Evolutionary conservation across 2,329 filamentous ascomycete genomes (phyloP).

Genomic region (Hypomyces rosellus): DNA sequence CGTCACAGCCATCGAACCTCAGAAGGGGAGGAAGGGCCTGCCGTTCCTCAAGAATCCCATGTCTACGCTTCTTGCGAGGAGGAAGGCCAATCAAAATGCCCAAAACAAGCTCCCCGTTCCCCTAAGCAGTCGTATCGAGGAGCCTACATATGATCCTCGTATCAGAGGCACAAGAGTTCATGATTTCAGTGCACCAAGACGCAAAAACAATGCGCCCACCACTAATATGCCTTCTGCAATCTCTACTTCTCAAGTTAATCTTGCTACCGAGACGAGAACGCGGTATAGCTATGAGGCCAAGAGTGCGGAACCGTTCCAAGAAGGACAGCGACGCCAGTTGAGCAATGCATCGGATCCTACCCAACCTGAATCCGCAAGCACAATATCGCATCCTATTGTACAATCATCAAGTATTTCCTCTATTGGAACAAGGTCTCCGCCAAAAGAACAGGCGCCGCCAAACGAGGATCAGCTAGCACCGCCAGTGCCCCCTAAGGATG

Average conservation of each 20-base stretch:
- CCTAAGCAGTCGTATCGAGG: constrained; percentile 32
- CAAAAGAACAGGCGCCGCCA: constrained; percentile 9
- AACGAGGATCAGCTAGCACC: constrained; percentile 18
- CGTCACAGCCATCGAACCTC: constrained; percentile 26
- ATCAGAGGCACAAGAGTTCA: constrained; percentile 60
- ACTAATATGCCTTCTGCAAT: constrained; percentile 13
- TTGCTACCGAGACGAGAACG: constrained; percentile 14
- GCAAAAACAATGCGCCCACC: constrained; percentile 26
- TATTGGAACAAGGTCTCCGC: constrained; percentile 14
- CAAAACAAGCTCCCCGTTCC: constrained; percentile 38
- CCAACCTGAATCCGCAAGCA: constrained; percentile 18
- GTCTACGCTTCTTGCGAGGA: constrained; percentile 51
- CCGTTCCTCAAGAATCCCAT: constrained; percentile 56
- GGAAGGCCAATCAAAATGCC: constrained; percentile 46
- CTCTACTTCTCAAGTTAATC: constrained; percentile 12
- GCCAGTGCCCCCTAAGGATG: constrained; percentile 35
- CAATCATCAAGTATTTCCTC: constrained; percentile 23
- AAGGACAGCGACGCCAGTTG: constrained; percentile 18
- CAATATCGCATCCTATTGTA: constrained; percentile 20
- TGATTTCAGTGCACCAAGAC: constrained; percentile 58
- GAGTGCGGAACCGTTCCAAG: neutral
- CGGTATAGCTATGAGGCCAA: neutral
- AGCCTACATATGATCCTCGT: constrained; percentile 53
- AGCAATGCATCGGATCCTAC: constrained; percentile 28
- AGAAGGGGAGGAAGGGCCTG: constrained; percentile 47